A percentile compares a stretch with the other conserved stretches of the same genome.
Conservation (phyloP, 2,329 filamentous ascomycete genomes). For the Phaeoacremonium minimum region DNA sequence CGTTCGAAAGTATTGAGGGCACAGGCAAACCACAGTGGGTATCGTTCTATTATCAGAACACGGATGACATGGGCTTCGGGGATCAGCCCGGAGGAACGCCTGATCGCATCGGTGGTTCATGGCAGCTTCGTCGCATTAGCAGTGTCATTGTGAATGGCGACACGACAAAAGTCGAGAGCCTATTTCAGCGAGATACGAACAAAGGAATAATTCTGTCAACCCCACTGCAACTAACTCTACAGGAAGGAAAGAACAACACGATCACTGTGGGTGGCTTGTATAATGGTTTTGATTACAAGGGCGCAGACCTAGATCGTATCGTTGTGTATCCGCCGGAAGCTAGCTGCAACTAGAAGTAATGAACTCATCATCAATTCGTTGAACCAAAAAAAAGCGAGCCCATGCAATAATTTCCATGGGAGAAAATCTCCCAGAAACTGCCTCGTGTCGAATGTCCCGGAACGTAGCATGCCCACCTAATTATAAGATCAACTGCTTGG, state of each 20-base stretch:
- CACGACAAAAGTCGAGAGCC: conserved; percentile 33
- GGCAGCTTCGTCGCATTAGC: conserved; percentile 55
- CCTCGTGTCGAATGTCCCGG: no score
- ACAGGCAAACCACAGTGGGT: conserved; percentile 50
- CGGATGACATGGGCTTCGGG: conserved; percentile 57
- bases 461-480: no score
- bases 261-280: conserved; percentile 54
- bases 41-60: conserved; percentile 56
- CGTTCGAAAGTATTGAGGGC: conserved; percentile 43
- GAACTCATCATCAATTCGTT: no score
- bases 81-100: conserved; percentile 50
- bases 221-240: conserved; percentile 47
- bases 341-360: conserved; percentile 4
- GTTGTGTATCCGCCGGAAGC: conserved; percentile 56
- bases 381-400: no score
- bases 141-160: conserved; percentile 55
- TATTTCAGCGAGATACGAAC: conserved; percentile 47
- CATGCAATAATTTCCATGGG: no score
- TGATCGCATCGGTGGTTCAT: conserved; percentile 54
- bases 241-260: conserved; percentile 44
- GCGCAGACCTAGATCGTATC: conserved; percentile 54
- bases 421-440: no score
- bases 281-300: conserved; percentile 53
- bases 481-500: no score
- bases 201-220: conserved; percentile 58